These are phyloP conservation scores for Circinella minor DNA, from an alignment of 371 early-diverging fungal genomes.

Conservation along the genomic window DNA sequence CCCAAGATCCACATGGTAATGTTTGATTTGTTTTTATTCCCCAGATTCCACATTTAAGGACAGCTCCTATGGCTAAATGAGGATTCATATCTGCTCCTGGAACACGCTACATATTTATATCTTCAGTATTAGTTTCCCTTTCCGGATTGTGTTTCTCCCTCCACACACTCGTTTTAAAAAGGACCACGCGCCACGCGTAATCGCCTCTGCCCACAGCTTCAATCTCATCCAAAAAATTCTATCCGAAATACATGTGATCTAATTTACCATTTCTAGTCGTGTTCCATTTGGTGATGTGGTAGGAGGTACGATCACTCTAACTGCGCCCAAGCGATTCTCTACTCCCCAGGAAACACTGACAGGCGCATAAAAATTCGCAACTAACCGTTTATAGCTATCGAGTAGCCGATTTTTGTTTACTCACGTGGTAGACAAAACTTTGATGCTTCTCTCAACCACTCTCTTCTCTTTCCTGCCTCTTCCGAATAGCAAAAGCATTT, in stretches of 20 bases:
- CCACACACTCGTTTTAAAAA: too few species aligned
- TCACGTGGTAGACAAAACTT: too few species aligned
- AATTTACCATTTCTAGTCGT: conserved; percentile 71
- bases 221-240: conserved; percentile 4
- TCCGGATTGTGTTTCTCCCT: neutral
- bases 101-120: conserved; percentile 57
- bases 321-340: conserved; percentile 77
- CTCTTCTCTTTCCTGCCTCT: neutral
- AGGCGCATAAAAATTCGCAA: conserved; percentile 90
- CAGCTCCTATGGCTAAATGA: conserved; percentile 78
- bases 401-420: neutral
- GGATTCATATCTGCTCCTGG: conserved; percentile 86
- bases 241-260: too few species aligned
- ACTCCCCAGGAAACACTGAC: conserved; percentile 82
- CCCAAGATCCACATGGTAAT: conserved; percentile 49
- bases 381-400: conserved; percentile 79
- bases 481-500: neutral
- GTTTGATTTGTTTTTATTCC: conserved; percentile 71
- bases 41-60: conserved; percentile 78
- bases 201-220: too few species aligned
- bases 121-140: neutral
- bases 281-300: conserved; percentile 65
- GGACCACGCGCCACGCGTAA: too few species aligned
- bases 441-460: neutral
- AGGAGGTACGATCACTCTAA: conserved; percentile 81